A percentile compares a stretch with the other conserved stretches of the same genome.
Conservation (phyloP, 1,284 basidiomycete species). For the Chondrostereum purpureum region DNA sequence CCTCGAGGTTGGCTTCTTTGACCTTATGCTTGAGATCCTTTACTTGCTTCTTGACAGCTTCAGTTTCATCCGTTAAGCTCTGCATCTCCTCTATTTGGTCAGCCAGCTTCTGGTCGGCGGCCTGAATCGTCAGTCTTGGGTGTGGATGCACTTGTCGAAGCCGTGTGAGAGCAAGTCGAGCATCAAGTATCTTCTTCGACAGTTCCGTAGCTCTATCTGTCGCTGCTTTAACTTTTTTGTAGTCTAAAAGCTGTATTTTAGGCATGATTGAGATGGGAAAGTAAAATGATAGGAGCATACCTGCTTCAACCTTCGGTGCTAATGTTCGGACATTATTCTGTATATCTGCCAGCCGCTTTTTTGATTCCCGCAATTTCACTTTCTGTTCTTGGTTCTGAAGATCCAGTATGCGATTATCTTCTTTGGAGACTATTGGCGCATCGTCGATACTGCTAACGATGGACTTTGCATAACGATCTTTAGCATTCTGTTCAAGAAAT, state of each 20-base stretch:
- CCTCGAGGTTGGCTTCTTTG: constrained; percentile 49
- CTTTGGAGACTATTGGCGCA: constrained; percentile 65
- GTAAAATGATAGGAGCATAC: constrained; percentile 26
- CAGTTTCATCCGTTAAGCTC: constrained; percentile 53
- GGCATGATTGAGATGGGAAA: neutral
- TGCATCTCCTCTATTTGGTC: constrained; percentile 72
- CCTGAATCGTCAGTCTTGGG: constrained; percentile 66
- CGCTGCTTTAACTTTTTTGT: constrained; percentile 43
- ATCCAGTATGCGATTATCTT: constrained; percentile 64
- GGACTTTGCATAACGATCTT: constrained; percentile 76
- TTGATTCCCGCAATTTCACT: constrained; percentile 54
- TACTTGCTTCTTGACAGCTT: constrained; percentile 35
- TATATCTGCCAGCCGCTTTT: constrained; percentile 53
- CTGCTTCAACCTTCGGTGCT: constrained; percentile 61
- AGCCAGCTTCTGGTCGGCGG: constrained; percentile 66
- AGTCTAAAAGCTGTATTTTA: constrained; percentile 35
- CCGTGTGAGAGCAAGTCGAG: constrained; percentile 69
- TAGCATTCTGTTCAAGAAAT: constrained; percentile 82
- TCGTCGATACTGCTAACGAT: constrained; percentile 81
- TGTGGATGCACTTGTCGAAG: constrained; percentile 73
- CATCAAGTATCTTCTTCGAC: constrained; percentile 72
- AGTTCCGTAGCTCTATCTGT: constrained; percentile 52
- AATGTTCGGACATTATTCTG: constrained; percentile 54
- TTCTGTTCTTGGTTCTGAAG: constrained; percentile 66
- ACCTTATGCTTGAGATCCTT: constrained; percentile 50